A percentile compares a stretch with the other conserved stretches of the same genome.
These are phyloP conservation scores for Lachancea waltii DNA, from an alignment of 805 yeast species.

Conservation along the genomic window DNA sequence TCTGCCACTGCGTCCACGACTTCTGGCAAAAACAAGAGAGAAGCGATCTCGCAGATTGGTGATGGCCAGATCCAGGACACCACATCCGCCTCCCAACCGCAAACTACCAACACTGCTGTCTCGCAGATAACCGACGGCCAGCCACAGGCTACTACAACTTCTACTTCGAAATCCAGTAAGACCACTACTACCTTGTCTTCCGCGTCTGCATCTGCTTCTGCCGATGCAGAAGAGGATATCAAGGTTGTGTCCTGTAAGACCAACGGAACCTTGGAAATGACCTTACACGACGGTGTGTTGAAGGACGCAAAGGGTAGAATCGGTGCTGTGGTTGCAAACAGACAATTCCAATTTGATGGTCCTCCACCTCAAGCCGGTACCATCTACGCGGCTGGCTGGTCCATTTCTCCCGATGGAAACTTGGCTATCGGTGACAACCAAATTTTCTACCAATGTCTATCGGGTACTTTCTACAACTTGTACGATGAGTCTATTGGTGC, in stretches of 20 bases:
- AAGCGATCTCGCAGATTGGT: conserved; percentile 48
- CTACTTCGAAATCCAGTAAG: conserved; percentile 24
- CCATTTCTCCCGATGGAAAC: conserved; percentile 46
- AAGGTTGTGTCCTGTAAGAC: conserved; percentile 23
- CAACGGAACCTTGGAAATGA: conserved; percentile 42
- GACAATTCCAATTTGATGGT: conserved; percentile 74
- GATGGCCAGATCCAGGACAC: conserved; percentile 58
- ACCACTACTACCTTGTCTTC: conserved; percentile 22
- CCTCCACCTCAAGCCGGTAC: conserved; percentile 74
- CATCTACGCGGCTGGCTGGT: conserved; percentile 59
- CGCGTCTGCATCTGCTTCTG: conserved; percentile 22
- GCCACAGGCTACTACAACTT: conserved; percentile 32
- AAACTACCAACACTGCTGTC: conserved; percentile 28
- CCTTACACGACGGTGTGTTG: conserved; percentile 44
- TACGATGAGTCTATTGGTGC: conserved; percentile 49
- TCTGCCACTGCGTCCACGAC: conserved; percentile 31
- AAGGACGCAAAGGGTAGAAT: conserved; percentile 53
- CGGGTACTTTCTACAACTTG: conserved; percentile 63
- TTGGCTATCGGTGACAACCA: conserved; percentile 54
- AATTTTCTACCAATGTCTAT: conserved; percentile 56
- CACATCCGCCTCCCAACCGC: conserved; percentile 35
- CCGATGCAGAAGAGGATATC: conserved; percentile 14
- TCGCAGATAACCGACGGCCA: conserved; percentile 45
- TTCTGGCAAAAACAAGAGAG: conserved; percentile 36
- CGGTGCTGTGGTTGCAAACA: conserved; percentile 66